A percentile compares a stretch with the other conserved stretches of the same genome.
Conservation (phyloP, 164 flowering plant species). For the Liquidambar formosana region DNA sequence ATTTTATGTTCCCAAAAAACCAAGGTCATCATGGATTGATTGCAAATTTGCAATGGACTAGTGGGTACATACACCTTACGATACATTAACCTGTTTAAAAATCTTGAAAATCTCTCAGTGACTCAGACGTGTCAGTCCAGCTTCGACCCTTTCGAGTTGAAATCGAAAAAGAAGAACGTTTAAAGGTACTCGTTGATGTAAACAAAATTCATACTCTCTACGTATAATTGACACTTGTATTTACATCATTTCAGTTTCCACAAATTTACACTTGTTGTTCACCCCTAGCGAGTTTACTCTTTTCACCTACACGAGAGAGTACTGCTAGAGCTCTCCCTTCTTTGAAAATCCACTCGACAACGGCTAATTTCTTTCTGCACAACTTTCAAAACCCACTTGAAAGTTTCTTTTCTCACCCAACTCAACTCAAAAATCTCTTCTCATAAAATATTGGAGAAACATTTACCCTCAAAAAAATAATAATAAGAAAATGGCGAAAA, state of each 20-base stretch:
- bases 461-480: too few relatives aligned
- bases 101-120: neutral
- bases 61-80: neutral
- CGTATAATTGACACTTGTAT: neutral
- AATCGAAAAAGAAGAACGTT: neutral
- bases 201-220: neutral
- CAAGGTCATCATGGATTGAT: too few relatives aligned
- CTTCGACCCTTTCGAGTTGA: neutral
- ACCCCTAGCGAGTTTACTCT: slow-evolving; percentile 4
- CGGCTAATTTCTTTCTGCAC: slow-evolving; percentile 36
- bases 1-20: too few relatives aligned
- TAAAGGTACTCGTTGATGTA: neutral
- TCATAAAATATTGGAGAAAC: neutral
- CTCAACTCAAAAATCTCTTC: slow-evolving; percentile 2
- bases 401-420: neutral
- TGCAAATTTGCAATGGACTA: too few relatives aligned
- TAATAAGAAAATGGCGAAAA: too few relatives aligned
- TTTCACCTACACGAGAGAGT: slow-evolving; percentile 1
- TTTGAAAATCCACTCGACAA: slow-evolving; percentile 11
- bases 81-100: neutral
- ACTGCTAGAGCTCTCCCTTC: neutral
- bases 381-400: slow-evolving; percentile 9
- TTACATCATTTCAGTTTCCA: too few relatives aligned
- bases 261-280: neutral
- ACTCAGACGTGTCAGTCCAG: neutral